These are phyloP conservation scores for Amyloporia xantha DNA, from an alignment of 768 basidiomycete genomes.

Conservation along the genomic window DNA sequence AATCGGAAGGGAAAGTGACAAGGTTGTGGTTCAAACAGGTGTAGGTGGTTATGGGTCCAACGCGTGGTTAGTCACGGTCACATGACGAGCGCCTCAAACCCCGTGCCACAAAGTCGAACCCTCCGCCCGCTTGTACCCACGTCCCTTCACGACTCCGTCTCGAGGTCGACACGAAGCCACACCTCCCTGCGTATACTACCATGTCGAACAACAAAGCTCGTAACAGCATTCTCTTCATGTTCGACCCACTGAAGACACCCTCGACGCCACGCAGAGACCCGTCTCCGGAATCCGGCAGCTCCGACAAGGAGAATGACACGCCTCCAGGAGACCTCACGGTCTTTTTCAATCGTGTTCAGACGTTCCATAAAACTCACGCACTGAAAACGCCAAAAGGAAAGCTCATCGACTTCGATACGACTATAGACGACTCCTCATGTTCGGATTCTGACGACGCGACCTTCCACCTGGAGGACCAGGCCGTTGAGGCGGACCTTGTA, in stretches of 20 bases:
- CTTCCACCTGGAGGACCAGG: not conserved
- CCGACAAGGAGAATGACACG: constrained; percentile 30
- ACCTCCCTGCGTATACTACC: not conserved
- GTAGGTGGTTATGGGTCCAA: too few relatives aligned
- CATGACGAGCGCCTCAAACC: too few relatives aligned
- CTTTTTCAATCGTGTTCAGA: constrained; percentile 27
- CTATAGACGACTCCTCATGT: constrained; percentile 3
- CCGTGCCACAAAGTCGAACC: not conserved
- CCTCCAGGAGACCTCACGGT: constrained; percentile 21
- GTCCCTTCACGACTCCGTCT: constrained; percentile 6
- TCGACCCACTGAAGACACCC: constrained; percentile 25
- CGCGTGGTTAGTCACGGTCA: too few relatives aligned
- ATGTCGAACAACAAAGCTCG: constrained; percentile 15
- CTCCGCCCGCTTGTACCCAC: constrained; percentile 1
- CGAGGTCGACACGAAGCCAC: not conserved
- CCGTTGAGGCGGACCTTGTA: too few relatives aligned
- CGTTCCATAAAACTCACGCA: constrained; percentile 7
- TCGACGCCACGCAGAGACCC: constrained; percentile 23
- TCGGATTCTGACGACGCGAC: not conserved
- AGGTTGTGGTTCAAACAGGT: too few relatives aligned
- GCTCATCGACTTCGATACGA: constrained; percentile 27
- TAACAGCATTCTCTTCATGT: constrained; percentile 27
- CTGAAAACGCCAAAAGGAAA: constrained; percentile 22
- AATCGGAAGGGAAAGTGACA: too few relatives aligned
- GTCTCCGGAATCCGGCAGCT: constrained; percentile 23